Percentiles rank a stretch among this genome's conserved stretches.
Conservation (phyloP, 2,329 filamentous ascomycete species). For the Aspergillus phoenicis region DNA sequence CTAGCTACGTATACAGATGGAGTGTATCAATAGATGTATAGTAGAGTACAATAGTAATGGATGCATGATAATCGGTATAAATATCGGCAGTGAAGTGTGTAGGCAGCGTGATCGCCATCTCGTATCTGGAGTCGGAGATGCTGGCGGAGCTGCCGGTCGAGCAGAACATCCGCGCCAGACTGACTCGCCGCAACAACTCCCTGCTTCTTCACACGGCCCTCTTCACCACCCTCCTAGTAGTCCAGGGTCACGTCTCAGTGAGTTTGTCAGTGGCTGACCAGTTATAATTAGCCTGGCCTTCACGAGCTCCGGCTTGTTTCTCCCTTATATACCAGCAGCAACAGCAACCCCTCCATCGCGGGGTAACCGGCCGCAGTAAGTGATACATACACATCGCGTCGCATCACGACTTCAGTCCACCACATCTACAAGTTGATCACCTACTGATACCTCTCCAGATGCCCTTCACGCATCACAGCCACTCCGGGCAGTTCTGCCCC, state of each 20-base stretch:
- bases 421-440: neutral
- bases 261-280: neutral
- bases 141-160: neutral
- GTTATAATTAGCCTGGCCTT: neutral
- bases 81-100: neutral
- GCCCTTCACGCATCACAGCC: slow-evolving; percentile 97
- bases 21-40: neutral
- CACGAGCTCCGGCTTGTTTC: neutral
- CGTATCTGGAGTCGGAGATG: neutral
- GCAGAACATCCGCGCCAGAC: neutral
- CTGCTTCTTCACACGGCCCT: neutral
- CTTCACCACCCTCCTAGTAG: neutral
- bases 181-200: neutral
- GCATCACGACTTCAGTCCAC: neutral
- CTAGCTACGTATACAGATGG: neutral
- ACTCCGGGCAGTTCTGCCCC: slow-evolving; percentile 95
- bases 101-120: neutral
- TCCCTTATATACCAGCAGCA: neutral
- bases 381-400: too few species aligned
- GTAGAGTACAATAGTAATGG: neutral
- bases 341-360: slow-evolving; percentile 3
- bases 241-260: neutral
- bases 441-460: slow-evolving; percentile 52
- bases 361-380: slow-evolving; percentile 10
- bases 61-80: neutral